A percentile compares a stretch with the other conserved stretches of the same genome.
phyloP scores from a whole-genome alignment of 495 filamentous ascomycete genomes.

The Penicillium diatomitis region DNA sequence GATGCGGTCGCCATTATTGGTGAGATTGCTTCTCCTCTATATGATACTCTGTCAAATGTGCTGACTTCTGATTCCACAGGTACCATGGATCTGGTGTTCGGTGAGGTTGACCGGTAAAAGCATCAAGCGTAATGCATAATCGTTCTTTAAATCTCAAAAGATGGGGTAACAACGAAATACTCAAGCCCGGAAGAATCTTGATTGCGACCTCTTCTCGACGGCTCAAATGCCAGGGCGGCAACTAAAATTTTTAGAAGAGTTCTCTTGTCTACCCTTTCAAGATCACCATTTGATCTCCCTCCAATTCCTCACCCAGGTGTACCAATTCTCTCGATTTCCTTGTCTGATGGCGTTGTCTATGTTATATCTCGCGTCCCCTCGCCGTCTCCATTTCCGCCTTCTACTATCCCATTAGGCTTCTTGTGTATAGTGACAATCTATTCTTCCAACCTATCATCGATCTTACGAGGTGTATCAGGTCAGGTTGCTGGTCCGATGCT shows the following conservation, averaged over 20 bases:
- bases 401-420: constrained; percentile 18
- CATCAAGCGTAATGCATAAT: constrained; percentile 11
- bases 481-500: too few relatives aligned
- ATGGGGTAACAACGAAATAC: background rate
- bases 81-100: constrained; percentile 83
- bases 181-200: constrained; percentile 14
- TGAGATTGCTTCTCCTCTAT: constrained; percentile 8
- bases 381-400: constrained; percentile 17
- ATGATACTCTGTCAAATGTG: background rate
- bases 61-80: constrained; percentile 18
- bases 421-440: constrained; percentile 27
- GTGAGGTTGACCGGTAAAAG: constrained; percentile 58
- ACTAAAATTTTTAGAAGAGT: constrained; percentile 10
- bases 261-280: constrained; percentile 8
- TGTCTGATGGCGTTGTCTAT: constrained; percentile 27
- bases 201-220: constrained; percentile 18
- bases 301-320: constrained; percentile 13
- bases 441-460: constrained; percentile 12
- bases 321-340: constrained; percentile 22
- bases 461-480: too few relatives aligned
- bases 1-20: constrained; percentile 97
- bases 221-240: constrained; percentile 9
- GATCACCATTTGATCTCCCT: constrained; percentile 15
- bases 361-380: constrained; percentile 20
- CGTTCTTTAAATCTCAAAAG: constrained; percentile 14